Evolutionary conservation across 2,329 filamentous ascomycete genomes (phyloP).

Genomic region (Sporothrix luriei): DNA sequence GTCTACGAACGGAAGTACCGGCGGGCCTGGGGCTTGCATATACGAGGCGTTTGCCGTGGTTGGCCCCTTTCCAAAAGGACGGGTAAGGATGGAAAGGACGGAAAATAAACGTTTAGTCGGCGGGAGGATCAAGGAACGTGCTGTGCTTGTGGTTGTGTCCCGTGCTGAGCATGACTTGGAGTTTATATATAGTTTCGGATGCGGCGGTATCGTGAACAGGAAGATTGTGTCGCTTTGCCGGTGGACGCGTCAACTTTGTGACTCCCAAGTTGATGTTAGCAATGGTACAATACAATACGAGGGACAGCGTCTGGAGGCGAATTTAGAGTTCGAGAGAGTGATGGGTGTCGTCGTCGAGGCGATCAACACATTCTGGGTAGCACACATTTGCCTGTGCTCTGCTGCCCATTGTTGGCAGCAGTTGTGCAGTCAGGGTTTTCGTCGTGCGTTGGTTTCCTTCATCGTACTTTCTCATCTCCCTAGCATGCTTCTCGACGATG

Average conservation of each 20-base stretch:
- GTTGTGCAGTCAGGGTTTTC: background rate
- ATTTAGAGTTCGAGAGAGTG: background rate
- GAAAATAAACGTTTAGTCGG: background rate
- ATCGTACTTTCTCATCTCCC: slow-evolving; percentile 21
- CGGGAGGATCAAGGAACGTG: background rate
- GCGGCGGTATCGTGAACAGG: background rate
- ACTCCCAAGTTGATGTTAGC: background rate
- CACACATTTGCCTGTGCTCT: background rate
- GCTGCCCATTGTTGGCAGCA: background rate
- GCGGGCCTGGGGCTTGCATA: background rate
- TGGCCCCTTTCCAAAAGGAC: background rate
- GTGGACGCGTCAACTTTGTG: background rate
- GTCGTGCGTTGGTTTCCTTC: background rate
- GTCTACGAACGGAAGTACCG: background rate
- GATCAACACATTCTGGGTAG: background rate
- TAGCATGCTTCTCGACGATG: background rate
- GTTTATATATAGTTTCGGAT: background rate
- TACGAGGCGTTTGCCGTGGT: background rate
- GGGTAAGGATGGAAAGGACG: background rate
- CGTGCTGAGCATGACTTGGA: background rate
- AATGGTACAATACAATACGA: no score
- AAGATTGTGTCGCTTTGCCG: background rate
- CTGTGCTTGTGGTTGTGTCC: background rate
- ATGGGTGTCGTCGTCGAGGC: background rate
- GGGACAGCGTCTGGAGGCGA: background rate